Conservation (phyloP, 306 rosid genomes). For the Malus sylvestris region DNA sequence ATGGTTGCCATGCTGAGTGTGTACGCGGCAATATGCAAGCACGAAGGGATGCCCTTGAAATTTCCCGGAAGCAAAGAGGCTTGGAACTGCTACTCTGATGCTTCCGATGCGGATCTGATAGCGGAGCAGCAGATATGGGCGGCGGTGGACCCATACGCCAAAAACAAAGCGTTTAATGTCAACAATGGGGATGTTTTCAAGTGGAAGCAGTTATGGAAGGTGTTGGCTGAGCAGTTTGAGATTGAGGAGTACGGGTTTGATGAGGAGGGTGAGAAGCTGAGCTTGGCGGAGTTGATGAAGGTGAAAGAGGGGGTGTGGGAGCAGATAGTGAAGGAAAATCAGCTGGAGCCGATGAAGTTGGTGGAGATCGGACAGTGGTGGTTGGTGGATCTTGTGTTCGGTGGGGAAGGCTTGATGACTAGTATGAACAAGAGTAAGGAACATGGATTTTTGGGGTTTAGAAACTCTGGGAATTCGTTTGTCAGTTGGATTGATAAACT, state of each 20-base stretch:
- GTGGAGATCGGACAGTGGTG: neutral
- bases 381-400: conserved; percentile 9
- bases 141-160: conserved; percentile 56
- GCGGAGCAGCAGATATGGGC: conserved; percentile 81
- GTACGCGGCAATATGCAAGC: conserved; percentile 61
- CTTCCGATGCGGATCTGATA: conserved; percentile 60
- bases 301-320: conserved; percentile 48
- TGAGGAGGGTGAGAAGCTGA: conserved; percentile 15
- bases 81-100: conserved; percentile 36
- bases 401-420: neutral
- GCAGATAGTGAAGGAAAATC: conserved; percentile 46
- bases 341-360: conserved; percentile 10
- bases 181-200: conserved; percentile 54
- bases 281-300: conserved; percentile 39
- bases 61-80: conserved; percentile 44
- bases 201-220: conserved; percentile 67
- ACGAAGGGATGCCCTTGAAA: conserved; percentile 39
- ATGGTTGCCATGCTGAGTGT: conserved; percentile 32
- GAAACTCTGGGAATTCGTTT: conserved; percentile 37
- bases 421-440: conserved; percentile 44
- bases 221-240: conserved; percentile 58
- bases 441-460: conserved; percentile 43
- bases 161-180: conserved; percentile 51
- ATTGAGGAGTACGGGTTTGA: conserved; percentile 55
- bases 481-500: conserved; percentile 32